Base-by-base conservation (phyloP, 768 basidiomycete species). In the Royoungia palumana region DNA sequence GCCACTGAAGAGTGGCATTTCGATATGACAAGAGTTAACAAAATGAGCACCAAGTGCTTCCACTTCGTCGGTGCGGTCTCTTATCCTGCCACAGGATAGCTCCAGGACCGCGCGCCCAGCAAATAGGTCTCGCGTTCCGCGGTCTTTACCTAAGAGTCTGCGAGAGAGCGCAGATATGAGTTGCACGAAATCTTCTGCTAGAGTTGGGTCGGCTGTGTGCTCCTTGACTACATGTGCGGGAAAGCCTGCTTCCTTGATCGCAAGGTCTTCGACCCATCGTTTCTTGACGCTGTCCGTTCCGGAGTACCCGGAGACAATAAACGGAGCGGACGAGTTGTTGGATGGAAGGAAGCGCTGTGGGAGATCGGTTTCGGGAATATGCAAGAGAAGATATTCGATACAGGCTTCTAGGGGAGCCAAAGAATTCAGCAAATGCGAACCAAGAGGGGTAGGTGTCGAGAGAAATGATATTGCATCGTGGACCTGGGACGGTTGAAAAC, bases 361-460 rank as follows among this genome's bases (percentile, higher is more conserved):
- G 5, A 96, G 76, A 57, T 95, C 93, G 49, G 89, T 85, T 70
- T 97, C 94, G 0, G 93, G 87, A 6, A 89, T 63, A 57, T 89
- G 81, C 19, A 95, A 74, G 38, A 95, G 75, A 3, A 96, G 75
- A 69, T 90, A 91, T 56, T 93, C 88, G 38, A 94, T 84, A 44
- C 82, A 82, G 0, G 91, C 89, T 61, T 92, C 83, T 13, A 92
- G 66, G 5, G 85, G 80, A 6, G 81, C 73, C 3, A 83, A 65
- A 6, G 79, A 72, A 7, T 63, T 67, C 28, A 93, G 71, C 13
- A 95, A 74, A 34, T 79, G 81, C 16, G 79, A 74, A 6, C 81
- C 72, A n/a, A 87, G 69, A 4, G 77, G 64, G 11, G 84, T 85
- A 13, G 82, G 72, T 14, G 68, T 57, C 5, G 81, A 77, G 12